A percentile compares a stretch with the other conserved stretches of the same genome.
These are phyloP conservation scores for Clitoria ternatea DNA, from an alignment of 306 rosid genomes.

Conservation along the genomic window DNA sequence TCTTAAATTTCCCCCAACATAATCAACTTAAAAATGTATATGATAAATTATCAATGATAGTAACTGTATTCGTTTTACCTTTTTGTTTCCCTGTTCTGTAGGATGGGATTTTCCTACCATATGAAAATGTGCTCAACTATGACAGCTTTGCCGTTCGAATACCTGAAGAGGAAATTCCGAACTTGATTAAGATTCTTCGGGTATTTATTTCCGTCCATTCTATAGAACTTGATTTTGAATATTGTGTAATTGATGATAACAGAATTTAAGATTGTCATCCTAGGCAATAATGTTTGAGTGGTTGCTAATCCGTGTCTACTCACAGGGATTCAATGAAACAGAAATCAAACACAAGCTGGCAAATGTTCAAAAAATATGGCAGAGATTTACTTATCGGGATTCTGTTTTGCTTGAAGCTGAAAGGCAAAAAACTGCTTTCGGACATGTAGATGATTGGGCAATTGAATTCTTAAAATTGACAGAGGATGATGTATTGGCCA, in stretches of 20 bases:
- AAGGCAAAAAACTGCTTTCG: conserved; percentile 57
- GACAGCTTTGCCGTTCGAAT: conserved; percentile 85
- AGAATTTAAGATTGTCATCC: not conserved
- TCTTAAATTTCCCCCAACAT: not conserved
- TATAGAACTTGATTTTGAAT: not conserved
- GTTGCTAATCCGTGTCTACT: conserved; percentile 20
- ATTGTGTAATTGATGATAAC: conserved; percentile 8
- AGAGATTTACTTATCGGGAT: conserved; percentile 76
- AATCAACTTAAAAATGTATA: not conserved
- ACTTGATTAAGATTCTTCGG: conserved; percentile 67
- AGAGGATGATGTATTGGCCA: conserved; percentile 67
- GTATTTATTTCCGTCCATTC: conserved; percentile 22
- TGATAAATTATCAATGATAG: conserved; percentile 11
- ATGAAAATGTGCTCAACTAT: conserved; percentile 79
- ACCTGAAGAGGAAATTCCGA: conserved; percentile 72
- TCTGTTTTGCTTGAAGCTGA: conserved; percentile 85
- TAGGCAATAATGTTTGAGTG: conserved; percentile 24
- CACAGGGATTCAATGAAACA: conserved; percentile 68
- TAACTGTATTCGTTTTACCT: not conserved
- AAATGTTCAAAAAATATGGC: conserved; percentile 77
- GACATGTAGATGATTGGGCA: conserved; percentile 69
- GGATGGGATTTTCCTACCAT: conserved; percentile 94
- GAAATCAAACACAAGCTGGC: conserved; percentile 67
- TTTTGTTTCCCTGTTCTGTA: conserved; percentile 29
- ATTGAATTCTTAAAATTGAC: conserved; percentile 44